A percentile compares a stretch with the other conserved stretches of the same genome.
These are phyloP conservation scores for Populus nigra DNA, from an alignment of 345 rosid genomes.

Conservation along the genomic window DNA sequence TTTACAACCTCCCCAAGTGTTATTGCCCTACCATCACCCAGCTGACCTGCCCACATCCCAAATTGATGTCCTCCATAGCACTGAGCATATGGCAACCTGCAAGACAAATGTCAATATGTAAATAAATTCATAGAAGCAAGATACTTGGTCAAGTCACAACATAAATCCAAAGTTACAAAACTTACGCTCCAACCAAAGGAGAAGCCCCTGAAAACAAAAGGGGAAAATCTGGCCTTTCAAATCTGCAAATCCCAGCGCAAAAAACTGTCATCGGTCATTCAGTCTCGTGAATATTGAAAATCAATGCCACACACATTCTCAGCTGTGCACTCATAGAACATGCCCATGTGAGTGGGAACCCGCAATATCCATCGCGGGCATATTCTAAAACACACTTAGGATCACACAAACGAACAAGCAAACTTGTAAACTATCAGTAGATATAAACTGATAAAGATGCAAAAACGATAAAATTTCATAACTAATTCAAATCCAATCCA, in stretches of 20 bases:
- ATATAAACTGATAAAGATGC: background rate
- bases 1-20: conserved; percentile 83
- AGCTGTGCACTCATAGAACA: too few relatives aligned
- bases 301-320: too few relatives aligned
- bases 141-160: too few relatives aligned
- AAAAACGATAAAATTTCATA: background rate
- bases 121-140: background rate
- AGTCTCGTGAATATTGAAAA: background rate
- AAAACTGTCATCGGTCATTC: background rate
- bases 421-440: background rate
- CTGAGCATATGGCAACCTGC: conserved; percentile 82
- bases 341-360: too few relatives aligned
- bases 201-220: conserved; percentile 71
- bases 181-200: conserved; percentile 74
- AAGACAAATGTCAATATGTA: background rate
- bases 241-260: conserved; percentile 46
- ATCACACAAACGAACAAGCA: too few relatives aligned
- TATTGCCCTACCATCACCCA: conserved; percentile 98
- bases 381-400: too few relatives aligned
- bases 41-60: conserved; percentile 98
- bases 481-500: too few relatives aligned
- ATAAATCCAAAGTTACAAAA: conserved; percentile 10
- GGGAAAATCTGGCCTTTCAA: conserved; percentile 84
- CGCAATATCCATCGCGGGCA: too few relatives aligned
- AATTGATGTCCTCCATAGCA: conserved; percentile 98